These are phyloP conservation scores for Xenosphaeropsis pyriputrescens DNA, from an alignment of 2,329 filamentous ascomycete species.

Conservation along the genomic window DNA sequence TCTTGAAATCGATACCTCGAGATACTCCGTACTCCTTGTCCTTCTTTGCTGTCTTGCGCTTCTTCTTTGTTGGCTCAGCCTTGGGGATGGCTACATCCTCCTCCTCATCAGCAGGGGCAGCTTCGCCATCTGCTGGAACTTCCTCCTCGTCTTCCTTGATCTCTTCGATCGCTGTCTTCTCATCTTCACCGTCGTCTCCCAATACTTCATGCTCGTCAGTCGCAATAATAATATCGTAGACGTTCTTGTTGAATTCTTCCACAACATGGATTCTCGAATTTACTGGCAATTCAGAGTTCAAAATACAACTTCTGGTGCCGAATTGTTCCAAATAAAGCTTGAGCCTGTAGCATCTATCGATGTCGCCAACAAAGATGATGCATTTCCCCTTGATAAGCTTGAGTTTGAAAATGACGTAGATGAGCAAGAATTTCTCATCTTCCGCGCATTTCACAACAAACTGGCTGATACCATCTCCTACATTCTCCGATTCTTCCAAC, in stretches of 20 bases:
- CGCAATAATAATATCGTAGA: conserved; percentile 97
- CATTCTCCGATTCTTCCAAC: conserved; percentile 67
- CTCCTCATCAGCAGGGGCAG: conserved; percentile 12
- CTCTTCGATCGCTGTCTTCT: conserved; percentile 15
- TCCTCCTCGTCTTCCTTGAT: conserved; percentile 16
- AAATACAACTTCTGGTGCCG: conserved; percentile 78
- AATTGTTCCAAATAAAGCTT: conserved; percentile 97
- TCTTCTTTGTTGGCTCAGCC: conserved; percentile 38
- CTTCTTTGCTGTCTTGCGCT: conserved; percentile 45
- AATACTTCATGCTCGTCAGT: conserved; percentile 83
- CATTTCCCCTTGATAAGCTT: conserved; percentile 89
- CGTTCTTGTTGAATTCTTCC: conserved; percentile 89
- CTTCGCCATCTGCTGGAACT: conserved; percentile 1
- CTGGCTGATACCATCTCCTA: conserved; percentile 66
- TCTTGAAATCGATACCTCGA: conserved; percentile 90
- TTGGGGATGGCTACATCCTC: conserved; percentile 18
- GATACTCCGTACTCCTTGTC: conserved; percentile 93
- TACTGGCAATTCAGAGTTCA: conserved; percentile 89
- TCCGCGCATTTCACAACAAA: conserved; percentile 88
- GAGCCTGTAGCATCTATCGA: conserved; percentile 79
- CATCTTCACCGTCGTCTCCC: conserved; percentile 36
- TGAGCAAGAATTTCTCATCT: conserved; percentile 89
- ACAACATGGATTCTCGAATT: conserved; percentile 91
- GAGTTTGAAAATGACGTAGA: conserved; percentile 91
- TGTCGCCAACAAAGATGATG: conserved; percentile 71